Evolutionary conservation across 306 rosid genomes (phyloP).

Genomic region (Trichosanthes truncata): DNA sequence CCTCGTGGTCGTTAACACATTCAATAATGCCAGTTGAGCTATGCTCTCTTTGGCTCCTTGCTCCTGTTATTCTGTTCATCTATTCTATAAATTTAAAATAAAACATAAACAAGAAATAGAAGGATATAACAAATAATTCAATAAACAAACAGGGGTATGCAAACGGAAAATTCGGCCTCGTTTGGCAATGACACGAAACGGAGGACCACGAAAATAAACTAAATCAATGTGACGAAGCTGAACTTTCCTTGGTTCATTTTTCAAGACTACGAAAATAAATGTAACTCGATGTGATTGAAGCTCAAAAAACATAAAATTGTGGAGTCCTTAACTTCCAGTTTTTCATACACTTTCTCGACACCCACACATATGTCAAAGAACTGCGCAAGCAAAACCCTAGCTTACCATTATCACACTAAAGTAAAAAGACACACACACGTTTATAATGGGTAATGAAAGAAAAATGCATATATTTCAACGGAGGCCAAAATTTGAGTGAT

Average conservation of each 20-base stretch:
- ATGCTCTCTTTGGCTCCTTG: too few relatives aligned
- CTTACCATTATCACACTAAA: background rate
- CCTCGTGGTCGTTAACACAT: too few relatives aligned
- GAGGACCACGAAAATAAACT: background rate
- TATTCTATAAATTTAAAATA: background rate
- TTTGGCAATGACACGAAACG: background rate
- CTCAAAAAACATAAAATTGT: background rate
- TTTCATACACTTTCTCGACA: background rate
- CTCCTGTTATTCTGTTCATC: background rate
- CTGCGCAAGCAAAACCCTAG: background rate
- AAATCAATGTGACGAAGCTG: background rate
- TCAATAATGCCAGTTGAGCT: too few relatives aligned
- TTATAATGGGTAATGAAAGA: background rate
- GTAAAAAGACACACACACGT: background rate
- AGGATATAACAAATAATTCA: background rate
- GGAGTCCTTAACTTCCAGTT: background rate
- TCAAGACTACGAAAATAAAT: background rate
- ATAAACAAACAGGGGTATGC: background rate
- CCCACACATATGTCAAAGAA: background rate
- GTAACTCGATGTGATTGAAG: background rate
- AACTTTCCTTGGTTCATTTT: background rate
- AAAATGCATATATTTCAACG: background rate
- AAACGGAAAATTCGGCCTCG: background rate
- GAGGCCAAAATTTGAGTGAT: background rate
- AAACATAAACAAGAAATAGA: background rate